These are phyloP conservation scores for Serendipita sp. DNA, from an alignment of 768 basidiomycete species.

Conservation along the genomic window DNA sequence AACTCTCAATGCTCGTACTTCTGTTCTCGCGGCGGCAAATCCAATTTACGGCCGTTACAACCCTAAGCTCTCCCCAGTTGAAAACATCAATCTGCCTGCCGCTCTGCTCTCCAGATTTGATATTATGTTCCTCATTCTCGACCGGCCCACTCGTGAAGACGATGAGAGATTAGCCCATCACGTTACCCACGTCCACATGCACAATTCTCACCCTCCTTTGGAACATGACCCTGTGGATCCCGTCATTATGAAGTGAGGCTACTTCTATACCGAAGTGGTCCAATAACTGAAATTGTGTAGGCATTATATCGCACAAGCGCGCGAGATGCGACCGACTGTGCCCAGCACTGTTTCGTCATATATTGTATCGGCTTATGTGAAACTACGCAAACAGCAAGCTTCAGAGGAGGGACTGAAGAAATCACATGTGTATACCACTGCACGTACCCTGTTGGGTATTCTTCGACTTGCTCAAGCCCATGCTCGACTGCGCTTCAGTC, in stretches of 20 bases:
- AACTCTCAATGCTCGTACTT: constrained; percentile 92
- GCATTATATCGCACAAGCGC: constrained; percentile 88
- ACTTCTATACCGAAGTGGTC: constrained; percentile 5
- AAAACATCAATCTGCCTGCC: constrained; percentile 97
- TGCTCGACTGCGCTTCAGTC: constrained; percentile 75
- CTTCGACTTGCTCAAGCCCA: constrained; percentile 89
- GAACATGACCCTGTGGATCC: constrained; percentile 77
- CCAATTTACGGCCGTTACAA: constrained; percentile 97
- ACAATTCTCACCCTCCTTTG: constrained; percentile 73
- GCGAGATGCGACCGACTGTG: constrained; percentile 77
- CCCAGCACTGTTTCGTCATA: constrained; percentile 79
- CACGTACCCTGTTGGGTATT: constrained; percentile 86
- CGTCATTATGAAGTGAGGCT: constrained; percentile 61
- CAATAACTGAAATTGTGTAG: constrained; percentile 23
- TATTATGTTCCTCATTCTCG: constrained; percentile 87
- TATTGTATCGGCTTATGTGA: constrained; percentile 89
- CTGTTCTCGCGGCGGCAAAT: constrained; percentile 94
- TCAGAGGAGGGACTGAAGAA: constrained; percentile 80
- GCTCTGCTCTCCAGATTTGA: constrained; percentile 94
- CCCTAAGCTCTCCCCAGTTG: constrained; percentile 90
- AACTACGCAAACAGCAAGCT: constrained; percentile 81
- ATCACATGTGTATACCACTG: constrained; percentile 87
- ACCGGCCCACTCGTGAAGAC: constrained; percentile 87
- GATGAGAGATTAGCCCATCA: constrained; percentile 94
- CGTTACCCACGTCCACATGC: constrained; percentile 97